Evolutionary conservation across 164 flowering plant genomes (phyloP).

Genomic region (Vitis rupestris): DNA sequence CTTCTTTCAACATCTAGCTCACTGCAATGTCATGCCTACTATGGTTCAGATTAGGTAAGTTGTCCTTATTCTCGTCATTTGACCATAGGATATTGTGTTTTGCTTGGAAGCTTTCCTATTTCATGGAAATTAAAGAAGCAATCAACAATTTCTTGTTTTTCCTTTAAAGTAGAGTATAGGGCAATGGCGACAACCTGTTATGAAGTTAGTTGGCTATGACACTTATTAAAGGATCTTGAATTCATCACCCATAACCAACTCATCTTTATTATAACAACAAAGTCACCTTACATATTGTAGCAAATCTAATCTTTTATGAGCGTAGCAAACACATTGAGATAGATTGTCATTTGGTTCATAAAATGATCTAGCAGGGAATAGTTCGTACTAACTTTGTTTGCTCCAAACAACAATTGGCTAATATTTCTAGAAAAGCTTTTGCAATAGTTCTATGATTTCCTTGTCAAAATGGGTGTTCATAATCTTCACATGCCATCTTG

Average conservation of each 20-base stretch:
- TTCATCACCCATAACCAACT: too few relatives aligned
- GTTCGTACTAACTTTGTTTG: neutral
- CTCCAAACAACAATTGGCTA: neutral
- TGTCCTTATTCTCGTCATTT: neutral
- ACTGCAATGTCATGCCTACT: neutral
- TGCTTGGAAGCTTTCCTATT: neutral
- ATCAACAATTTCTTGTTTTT: neutral
- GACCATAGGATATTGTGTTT: neutral
- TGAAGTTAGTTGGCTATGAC: too few relatives aligned
- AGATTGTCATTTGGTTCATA: too few relatives aligned
- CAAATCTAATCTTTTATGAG: too few relatives aligned
- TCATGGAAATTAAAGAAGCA: neutral
- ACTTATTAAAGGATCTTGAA: too few relatives aligned
- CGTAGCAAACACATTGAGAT: too few relatives aligned
- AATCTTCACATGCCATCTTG: too few relatives aligned
- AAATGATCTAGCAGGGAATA: too few relatives aligned
- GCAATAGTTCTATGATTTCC: too few relatives aligned
- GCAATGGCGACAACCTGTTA: neutral
- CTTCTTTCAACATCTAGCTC: neutral
- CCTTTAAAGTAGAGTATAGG: neutral
- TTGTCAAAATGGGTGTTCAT: too few relatives aligned
- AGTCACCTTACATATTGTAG: too few relatives aligned
- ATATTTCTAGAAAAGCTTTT: conserved; percentile 1
- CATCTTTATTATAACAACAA: too few relatives aligned
- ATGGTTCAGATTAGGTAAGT: neutral